phyloP scores from a whole-genome alignment of 352 stramenopile genomes.

The Phytophthora ohioensis region DNA sequence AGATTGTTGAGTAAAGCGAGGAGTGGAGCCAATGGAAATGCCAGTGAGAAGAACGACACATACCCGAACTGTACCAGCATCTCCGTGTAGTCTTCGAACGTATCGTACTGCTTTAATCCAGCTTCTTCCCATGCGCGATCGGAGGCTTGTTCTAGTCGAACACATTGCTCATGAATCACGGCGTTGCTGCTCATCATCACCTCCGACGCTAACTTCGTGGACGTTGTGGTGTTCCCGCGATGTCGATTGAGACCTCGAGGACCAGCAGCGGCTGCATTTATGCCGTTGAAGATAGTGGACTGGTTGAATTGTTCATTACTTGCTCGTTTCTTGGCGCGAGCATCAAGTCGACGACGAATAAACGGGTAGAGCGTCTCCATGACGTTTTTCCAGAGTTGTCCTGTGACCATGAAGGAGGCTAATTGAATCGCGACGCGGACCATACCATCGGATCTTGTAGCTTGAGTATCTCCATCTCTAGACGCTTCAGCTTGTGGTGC shows the following conservation, averaged over 20 bases:
- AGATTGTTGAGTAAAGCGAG: conserved; percentile 95
- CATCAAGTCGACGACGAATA: conserved; percentile 52
- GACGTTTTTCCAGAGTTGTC: conserved; percentile 95
- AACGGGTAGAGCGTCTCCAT: conserved; percentile 91
- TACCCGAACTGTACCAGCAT: conserved; percentile 96
- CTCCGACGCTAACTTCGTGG: conserved; percentile 24
- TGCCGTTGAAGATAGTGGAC: conserved; percentile 67
- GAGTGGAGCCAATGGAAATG: conserved; percentile 95
- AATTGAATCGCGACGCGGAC: conserved; percentile 93
- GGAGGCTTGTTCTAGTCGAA: conserved; percentile 82
- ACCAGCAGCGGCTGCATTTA: conserved; percentile 13
- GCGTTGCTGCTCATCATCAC: conserved; percentile 54
- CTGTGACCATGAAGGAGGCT: conserved; percentile 94
- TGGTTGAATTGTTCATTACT: conserved; percentile 72
- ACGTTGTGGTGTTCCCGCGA: conserved; percentile 20
- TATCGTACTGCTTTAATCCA: conserved; percentile 92
- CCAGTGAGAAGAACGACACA: conserved; percentile 95
- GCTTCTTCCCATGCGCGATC: conserved; percentile 92
- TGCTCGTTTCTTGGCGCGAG: conserved; percentile 58
- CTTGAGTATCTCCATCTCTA: conserved; percentile 14
- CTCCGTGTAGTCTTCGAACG: conserved; percentile 96
- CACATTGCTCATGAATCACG: conserved; percentile 80
- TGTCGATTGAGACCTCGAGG: conserved; percentile 22
- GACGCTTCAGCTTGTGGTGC: conserved; percentile 30
- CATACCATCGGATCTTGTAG: conserved; percentile 55